phyloP scores from a whole-genome alignment of 352 stramenopile genomes.

The Phytophthora pini region DNA sequence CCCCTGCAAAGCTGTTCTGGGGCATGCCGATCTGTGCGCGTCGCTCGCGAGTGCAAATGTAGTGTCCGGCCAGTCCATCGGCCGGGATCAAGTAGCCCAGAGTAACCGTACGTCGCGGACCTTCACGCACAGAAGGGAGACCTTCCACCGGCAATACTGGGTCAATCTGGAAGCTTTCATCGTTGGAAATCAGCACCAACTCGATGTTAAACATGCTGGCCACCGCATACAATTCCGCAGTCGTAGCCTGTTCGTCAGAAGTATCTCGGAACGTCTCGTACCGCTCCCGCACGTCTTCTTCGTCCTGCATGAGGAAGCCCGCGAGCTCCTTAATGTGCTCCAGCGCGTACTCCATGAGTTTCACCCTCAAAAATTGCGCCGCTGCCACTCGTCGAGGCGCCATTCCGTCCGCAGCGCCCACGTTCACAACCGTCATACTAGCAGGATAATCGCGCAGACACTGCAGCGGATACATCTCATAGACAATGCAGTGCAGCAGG shows the following conservation, averaged over 20 bases:
- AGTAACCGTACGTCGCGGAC: conserved; percentile 58
- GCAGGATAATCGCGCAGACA: conserved; percentile 75
- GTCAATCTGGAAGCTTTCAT: conserved; percentile 85
- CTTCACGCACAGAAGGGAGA: conserved; percentile 66
- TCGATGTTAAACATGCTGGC: conserved; percentile 87
- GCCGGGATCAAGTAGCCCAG: conserved; percentile 78
- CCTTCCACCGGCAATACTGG: conserved; percentile 70
- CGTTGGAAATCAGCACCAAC: conserved; percentile 83
- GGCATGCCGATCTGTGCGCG: conserved; percentile 46
- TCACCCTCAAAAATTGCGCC: conserved; percentile 64
- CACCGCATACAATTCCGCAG: conserved; percentile 76
- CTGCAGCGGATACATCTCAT: conserved; percentile 86
- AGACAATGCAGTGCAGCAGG: conserved; percentile 84
- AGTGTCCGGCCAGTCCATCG: conserved; percentile 74
- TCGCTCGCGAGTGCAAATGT: conserved; percentile 79
- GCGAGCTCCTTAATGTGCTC: conserved; percentile 64
- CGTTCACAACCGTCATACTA: conserved; percentile 82
- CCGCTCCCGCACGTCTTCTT: conserved; percentile 71
- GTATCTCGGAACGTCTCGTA: conserved; percentile 79
- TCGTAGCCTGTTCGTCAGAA: conserved; percentile 80
- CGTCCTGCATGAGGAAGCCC: conserved; percentile 75
- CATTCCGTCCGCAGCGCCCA: conserved; percentile 79
- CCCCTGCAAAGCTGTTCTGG: conserved; percentile 72
- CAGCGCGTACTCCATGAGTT: conserved; percentile 81
- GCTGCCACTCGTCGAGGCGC: conserved; percentile 72